Evolutionary conservation across 1,139 yeast species (phyloP).

Genomic region (Candida mesenterica): DNA sequence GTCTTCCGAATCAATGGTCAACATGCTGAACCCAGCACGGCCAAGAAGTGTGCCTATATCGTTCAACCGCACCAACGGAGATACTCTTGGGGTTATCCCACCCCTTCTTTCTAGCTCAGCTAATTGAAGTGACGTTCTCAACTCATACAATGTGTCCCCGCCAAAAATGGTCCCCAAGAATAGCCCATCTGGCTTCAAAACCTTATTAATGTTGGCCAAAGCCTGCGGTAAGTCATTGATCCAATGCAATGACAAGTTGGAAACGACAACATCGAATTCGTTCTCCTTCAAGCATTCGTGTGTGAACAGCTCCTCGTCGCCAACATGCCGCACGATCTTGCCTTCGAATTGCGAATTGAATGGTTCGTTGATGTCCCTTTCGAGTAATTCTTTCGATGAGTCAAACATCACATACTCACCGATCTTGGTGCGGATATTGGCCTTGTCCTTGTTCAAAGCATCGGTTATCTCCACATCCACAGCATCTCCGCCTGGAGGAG

Average conservation of each 20-base stretch:
- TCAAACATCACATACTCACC: slow-evolving; percentile 67
- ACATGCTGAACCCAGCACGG: slow-evolving; percentile 73
- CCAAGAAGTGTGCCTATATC: slow-evolving; percentile 75
- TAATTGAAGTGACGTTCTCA: slow-evolving; percentile 74
- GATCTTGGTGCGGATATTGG: slow-evolving; percentile 50
- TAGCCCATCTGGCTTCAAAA: slow-evolving; percentile 77
- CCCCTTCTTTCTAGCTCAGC: slow-evolving; percentile 82
- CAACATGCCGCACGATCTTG: slow-evolving; percentile 46
- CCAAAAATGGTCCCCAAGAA: slow-evolving; percentile 84
- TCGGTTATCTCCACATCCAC: slow-evolving; percentile 28
- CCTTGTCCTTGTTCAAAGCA: slow-evolving; percentile 53
- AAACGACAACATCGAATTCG: slow-evolving; percentile 68
- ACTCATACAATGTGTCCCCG: slow-evolving; percentile 79
- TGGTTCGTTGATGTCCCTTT: slow-evolving; percentile 42
- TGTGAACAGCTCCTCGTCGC: slow-evolving; percentile 65
- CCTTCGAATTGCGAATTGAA: slow-evolving; percentile 42
- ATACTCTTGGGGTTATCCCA: slow-evolving; percentile 75
- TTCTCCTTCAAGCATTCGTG: slow-evolving; percentile 39
- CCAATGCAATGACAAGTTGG: slow-evolving; percentile 81
- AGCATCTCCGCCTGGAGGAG: slow-evolving; percentile 27
- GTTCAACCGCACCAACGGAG: slow-evolving; percentile 76
- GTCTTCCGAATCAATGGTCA: slow-evolving; percentile 85
- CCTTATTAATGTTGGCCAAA: slow-evolving; percentile 54
- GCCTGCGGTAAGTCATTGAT: slow-evolving; percentile 75
- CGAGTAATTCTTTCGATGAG: slow-evolving; percentile 52